Base-by-base conservation (phyloP, 1,284 basidiomycete species). In the Fistulinella staudtii region DNA sequence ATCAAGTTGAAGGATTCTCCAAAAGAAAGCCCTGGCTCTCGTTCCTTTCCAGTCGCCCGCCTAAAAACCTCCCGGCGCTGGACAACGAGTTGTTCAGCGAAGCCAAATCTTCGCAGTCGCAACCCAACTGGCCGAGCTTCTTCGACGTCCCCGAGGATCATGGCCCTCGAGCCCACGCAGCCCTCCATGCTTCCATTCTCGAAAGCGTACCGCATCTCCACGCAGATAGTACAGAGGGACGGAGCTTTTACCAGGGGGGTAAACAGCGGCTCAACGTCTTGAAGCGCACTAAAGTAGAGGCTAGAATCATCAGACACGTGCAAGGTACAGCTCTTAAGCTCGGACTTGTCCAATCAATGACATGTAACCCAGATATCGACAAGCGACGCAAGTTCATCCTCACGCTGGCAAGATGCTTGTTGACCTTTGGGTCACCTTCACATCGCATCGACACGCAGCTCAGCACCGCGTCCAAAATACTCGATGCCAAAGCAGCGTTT, bases 371-470 rank as follows among this genome's bases (percentile, higher is more conserved):
- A 87, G 87, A 82, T 31, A 75, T 85, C 34, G 66, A 74, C 28
- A 69, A 81, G 46, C 76, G 86, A 40, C 80, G 85, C 57, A 79
- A 82, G 48, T 93, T 93, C 64, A 76, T 93, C 21, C 69, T 92
- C 47, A 83, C 82, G 56, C 75, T 93, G 22, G 85, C 88, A 20
- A 89, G 86, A 63, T 85, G 86, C 9, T 72, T 94, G 31, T 75
- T 94, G 56, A 72, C 76, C 4, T 90, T 87, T 59, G 90, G 91
- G 17, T 86, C 90, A 17, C 91, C 90, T 4, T 90, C 89, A 21
- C 91, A 93, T 65, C 76, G 90, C 24, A 84, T 92, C 53, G 88
- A 92, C 64, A 81, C 84, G 1, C 90, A 92, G 61, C 74, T 94
- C 10, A 69, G 70, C 35, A 69, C 72, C 1, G 76, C 77, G 2